These are phyloP conservation scores for Cytospora chrysosperma DNA, from an alignment of 2,329 filamentous ascomycete species.

Conservation along the genomic window DNA sequence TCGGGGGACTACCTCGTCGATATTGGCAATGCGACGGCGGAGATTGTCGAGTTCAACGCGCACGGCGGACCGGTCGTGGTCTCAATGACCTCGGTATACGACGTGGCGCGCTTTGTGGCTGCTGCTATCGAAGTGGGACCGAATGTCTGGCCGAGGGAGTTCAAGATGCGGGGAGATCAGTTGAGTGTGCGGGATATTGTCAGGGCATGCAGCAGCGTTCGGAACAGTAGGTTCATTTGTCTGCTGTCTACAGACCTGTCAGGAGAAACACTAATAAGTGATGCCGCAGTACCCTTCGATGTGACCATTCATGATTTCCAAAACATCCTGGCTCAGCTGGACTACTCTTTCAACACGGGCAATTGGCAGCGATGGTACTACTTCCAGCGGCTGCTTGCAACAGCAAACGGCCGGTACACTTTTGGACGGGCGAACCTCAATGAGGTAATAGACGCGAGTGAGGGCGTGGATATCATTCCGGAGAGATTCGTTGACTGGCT, in stretches of 20 bases:
- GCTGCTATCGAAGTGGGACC: conserved; percentile 64
- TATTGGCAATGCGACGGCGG: conserved; percentile 55
- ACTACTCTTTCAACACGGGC: conserved; percentile 45
- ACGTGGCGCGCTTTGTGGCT: conserved; percentile 69
- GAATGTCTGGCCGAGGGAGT: conserved; percentile 64
- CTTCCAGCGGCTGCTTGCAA: conserved; percentile 64
- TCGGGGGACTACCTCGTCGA: conserved; percentile 68
- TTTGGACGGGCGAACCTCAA: conserved; percentile 63
- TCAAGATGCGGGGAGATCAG: conserved; percentile 67
- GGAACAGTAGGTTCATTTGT: conserved; percentile 43
- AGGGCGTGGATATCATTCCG: conserved; percentile 45
- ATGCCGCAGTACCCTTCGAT: conserved; percentile 39
- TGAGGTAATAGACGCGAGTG: conserved; percentile 39
- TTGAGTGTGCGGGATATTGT: conserved; percentile 61
- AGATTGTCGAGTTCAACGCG: conserved; percentile 57
- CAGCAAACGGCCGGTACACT: conserved; percentile 66
- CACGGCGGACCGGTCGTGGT: conserved; percentile 53
- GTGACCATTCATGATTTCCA: conserved; percentile 39
- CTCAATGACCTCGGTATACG: conserved; percentile 67
- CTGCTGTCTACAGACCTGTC: conserved; percentile 24
- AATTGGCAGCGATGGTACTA: conserved; percentile 51
- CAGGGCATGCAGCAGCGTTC: conserved; percentile 45
- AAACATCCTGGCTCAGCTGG: conserved; percentile 41
- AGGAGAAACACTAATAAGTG: conserved; percentile 27
- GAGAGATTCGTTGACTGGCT: conserved; percentile 57